Evolutionary conservation across 192 early-diverging fungal genomes (phyloP), one percentile per base, ranked within the genome.

Genomic region (Umbelopsis sp.): DNA sequence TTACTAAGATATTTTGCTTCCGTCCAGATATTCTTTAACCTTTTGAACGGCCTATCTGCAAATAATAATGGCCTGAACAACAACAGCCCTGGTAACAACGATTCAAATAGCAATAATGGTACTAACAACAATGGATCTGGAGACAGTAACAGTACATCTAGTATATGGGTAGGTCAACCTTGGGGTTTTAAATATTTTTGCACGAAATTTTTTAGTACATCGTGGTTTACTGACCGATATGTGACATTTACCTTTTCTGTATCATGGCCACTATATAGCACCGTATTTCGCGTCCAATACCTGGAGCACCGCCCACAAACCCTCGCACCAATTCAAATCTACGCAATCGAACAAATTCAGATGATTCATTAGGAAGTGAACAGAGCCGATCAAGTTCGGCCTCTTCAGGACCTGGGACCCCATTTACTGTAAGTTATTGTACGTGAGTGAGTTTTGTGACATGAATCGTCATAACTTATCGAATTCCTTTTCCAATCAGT

Each of bases 391-490:
- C 26, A 22, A 62, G 56, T 34, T 11, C 56, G 17, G 26, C 29
- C 3, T 20, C 56, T 2, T 34, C 68, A 0, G 31, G 71, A 50
- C 43, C 76, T 11, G 52, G 72, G 21, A 45, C 69, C 34, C 76
- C 76, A 16, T 78, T 78, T 62, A 69, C 77, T 22, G 77, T 78
- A 71, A 78, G 68, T 49, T 41, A 41, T 5, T 41, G 7, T 41
- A 41, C 12, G 38, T 41, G 38, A 6, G 36, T n/a, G 36, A 38
- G 36, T 38, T 38, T 38, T 41, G 1, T 41, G 38, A 11, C 38
- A 26, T 22, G 21, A 52, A 21, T 14, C 25, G 20, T 32, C 21
- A 11, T 45, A 12, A 32, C 25, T 66, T 16, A 24, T 34, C 32
- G 21, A 17, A 65, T 50, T 51, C 66, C 47, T 68, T 56, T 29